Base-by-base conservation (phyloP, 2,329 filamentous ascomycete genomes). In the Calonectria multiphialidica region DNA sequence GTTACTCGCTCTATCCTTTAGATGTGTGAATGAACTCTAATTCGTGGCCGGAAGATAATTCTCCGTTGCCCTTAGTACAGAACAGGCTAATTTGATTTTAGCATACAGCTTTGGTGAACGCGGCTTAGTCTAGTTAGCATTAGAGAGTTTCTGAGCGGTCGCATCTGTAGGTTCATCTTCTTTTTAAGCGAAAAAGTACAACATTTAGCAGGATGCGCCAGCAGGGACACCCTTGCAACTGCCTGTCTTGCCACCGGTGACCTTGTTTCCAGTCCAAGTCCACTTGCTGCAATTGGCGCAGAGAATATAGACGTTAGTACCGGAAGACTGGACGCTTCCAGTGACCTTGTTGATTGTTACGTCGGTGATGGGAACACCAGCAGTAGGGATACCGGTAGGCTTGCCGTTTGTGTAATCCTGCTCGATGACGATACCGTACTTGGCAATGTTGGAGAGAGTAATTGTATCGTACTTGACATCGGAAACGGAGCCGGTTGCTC, bases 321-420 rank as follows among this genome's bases (percentile, higher is more conserved):
- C 86, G 9, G 74, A 75, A 2, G 80, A 80, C 40, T 79, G 70
- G 57, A 89, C 87, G 5, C 82, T 81, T 33, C 88, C 88, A 3
- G 77, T 83, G 70, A 90, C 82, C 68, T 83, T 80, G 55, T 82
- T 79, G 61, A 90, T 78, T 1, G 82, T 85, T 8, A 90, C 74
- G 9, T 83, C 85, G 10, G 88, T 89, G 79, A 90, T 89, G n/a
- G 87, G 88, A n/a, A 90, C 86, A 42, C 88, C 87, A 30, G 76
- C 76, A 42, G 86, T 88, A 13, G 87, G 85, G 0, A n/a, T 80
- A 21, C 87, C 87, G 9, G 82, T 85, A 5, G 85, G 86, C 18
- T 78, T 80, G n/a, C 87, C 86, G 72, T 88, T 88, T 76, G 86
- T 77, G 74, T 89, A 89, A 79, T 87, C 83, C 78, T 86, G 84